These are phyloP conservation scores for Digitaria exilis DNA, from an alignment of 202 grass and related monocot species.

Conservation along the genomic window DNA sequence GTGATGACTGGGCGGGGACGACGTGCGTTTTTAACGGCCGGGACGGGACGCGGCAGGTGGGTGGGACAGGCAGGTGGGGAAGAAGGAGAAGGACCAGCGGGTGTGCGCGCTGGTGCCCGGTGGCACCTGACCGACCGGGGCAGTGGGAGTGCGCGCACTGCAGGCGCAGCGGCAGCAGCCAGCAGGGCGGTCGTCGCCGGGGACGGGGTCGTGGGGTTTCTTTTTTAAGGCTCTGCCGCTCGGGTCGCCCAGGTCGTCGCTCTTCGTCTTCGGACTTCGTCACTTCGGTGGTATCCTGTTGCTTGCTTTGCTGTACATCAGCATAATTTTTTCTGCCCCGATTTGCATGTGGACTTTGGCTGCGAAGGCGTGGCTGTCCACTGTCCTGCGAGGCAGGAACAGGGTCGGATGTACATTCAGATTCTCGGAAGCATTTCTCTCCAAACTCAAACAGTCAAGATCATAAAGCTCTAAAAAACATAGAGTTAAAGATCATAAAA, in stretches of 20 bases:
- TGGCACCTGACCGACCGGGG: neutral
- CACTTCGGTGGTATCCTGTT: neutral
- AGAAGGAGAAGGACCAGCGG: neutral
- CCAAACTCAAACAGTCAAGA: neutral
- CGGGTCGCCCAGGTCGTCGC: neutral
- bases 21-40: slow-evolving; percentile 36
- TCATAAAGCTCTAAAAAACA: too few species aligned
- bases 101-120: neutral
- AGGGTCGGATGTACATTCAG: neutral
- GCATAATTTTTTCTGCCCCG: neutral
- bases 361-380: neutral
- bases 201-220: neutral
- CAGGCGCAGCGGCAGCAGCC: neutral
- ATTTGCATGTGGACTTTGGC: neutral
- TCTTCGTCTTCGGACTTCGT: too few species aligned
- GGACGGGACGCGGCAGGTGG: neutral
- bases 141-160: neutral
- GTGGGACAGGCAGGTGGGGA: neutral
- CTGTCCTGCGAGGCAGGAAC: neutral
- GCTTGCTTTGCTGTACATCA: neutral
- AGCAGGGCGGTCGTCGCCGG: neutral
- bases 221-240: neutral
- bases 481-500: too few species aligned
- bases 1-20: neutral
- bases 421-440: neutral